Evolutionary conservation across 1,139 yeast genomes (phyloP), one percentile per base, ranked within the genome.

Genomic region (Hemisphaericaspora xylofermentans): DNA sequence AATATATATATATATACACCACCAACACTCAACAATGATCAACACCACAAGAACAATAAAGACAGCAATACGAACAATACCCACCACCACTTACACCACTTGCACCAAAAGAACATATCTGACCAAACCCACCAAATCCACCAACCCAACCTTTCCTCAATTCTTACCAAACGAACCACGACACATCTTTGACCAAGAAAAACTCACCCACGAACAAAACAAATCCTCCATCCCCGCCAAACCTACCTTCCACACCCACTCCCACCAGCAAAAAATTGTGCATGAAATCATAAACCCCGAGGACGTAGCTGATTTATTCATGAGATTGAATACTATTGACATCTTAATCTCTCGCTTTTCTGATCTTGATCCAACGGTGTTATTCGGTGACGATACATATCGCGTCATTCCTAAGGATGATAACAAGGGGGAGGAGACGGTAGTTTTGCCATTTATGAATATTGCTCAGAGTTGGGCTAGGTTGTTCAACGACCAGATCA

Each of bases 251-350:
- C 44, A 48, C 2, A 29, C 49, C 14, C 38, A 54, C 1, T 44
- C 47, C 4, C 62, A 58, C 43, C 47, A 57, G n/a, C n/a, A n/a
- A n/a, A n/a, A n/a, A n/a, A n/a, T n/a, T 33, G 61, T 63, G 43
- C 56, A 58, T 39, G 66, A 68, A 28, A 67, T 72, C 35, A 48
- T 57, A 16, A 54, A 59, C 36, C 77, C 78, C 1, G 64, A 64
- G 35, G 56, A 58, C 19, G 57, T 66, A 8, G 63, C 67, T 3
- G 76, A 71, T 44, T 44, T 67, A 15, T 46, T 66, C n/a, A 49
- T 63, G 2, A 53, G 51, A 12, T 63, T 67, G 0, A 48, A 43
- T 2, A 44, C 52, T 29, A 66, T 58, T 36, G 75, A 71, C 40
- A 44, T 60, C 7, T 44, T 70, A 41, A 51, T 59, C 10, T 54